Evolutionary conservation across 371 early-diverging fungal species (phyloP).

Genomic region (Mucor lusitanicus): DNA sequence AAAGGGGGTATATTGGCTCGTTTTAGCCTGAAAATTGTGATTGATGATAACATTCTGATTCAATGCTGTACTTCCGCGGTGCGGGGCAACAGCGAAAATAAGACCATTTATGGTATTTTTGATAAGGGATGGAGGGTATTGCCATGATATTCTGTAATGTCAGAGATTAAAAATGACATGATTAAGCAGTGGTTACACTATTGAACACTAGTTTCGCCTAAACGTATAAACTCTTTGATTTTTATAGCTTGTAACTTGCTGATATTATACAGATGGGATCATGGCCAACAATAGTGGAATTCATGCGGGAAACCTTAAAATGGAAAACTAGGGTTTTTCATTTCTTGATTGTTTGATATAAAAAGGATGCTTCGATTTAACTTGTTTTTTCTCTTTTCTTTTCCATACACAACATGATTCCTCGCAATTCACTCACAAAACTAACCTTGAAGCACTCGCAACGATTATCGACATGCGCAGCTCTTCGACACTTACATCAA

Average conservation of each 20-base stretch:
- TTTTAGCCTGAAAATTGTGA: background rate
- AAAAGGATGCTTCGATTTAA: background rate
- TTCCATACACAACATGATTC: background rate
- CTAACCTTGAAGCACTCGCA: background rate
- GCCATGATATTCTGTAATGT: background rate
- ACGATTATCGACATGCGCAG: background rate
- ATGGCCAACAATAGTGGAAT: background rate
- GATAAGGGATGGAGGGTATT: background rate
- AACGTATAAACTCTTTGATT: background rate
- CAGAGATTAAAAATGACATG: background rate
- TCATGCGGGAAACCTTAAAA: background rate
- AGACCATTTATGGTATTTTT: background rate
- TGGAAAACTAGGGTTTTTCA: background rate
- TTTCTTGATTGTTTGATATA: background rate
- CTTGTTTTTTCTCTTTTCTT: background rate
- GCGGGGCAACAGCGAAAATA: background rate
- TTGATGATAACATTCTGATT: background rate
- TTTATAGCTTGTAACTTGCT: background rate
- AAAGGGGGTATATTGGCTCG: background rate
- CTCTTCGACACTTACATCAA: background rate
- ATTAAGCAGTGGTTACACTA: background rate
- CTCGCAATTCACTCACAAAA: background rate
- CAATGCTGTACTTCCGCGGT: background rate
- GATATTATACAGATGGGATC: background rate
- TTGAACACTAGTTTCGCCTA: background rate